These are phyloP conservation scores for Tetracladium setigerum DNA, from an alignment of 495 filamentous ascomycete species.

Conservation along the genomic window DNA sequence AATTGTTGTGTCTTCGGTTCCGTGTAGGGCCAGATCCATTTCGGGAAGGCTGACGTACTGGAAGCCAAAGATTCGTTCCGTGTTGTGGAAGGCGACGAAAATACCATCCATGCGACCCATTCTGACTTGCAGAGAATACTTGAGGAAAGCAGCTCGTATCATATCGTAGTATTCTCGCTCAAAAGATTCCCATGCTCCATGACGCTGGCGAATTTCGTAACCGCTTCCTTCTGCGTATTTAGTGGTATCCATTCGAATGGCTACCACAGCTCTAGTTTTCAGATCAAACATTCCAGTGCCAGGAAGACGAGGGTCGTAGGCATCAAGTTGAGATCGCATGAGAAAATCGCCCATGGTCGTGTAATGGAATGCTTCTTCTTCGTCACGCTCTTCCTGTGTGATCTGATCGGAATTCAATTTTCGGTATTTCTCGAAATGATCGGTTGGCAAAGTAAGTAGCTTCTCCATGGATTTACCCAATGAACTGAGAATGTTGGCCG, in stretches of 20 bases:
- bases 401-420: slow-evolving; percentile 53
- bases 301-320: slow-evolving; percentile 76
- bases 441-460: slow-evolving; percentile 72
- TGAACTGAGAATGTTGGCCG: slow-evolving; percentile 76
- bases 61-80: slow-evolving; percentile 92
- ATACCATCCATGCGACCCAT: slow-evolving; percentile 99
- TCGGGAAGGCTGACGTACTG: slow-evolving; percentile 83
- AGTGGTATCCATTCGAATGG: slow-evolving; percentile 75
- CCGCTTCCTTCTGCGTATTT: slow-evolving; percentile 69
- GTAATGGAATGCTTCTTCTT: slow-evolving; percentile 77
- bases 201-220: slow-evolving; percentile 74
- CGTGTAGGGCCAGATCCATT: slow-evolving; percentile 83
- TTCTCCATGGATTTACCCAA: slow-evolving; percentile 96
- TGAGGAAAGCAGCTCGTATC: slow-evolving; percentile 90
- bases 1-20: slow-evolving; percentile 50
- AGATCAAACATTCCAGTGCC: slow-evolving; percentile 95
- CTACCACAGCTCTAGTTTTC: slow-evolving; percentile 87
- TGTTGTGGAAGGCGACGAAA: slow-evolving; percentile 96
- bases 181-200: slow-evolving; percentile 78
- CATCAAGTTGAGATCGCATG: slow-evolving; percentile 94
- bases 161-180: slow-evolving; percentile 96
- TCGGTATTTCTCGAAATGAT: slow-evolving; percentile 79
- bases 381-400: slow-evolving; percentile 54
- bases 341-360: slow-evolving; percentile 83
- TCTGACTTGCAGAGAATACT: slow-evolving; percentile 92